Base-by-base conservation (phyloP, 2,329 filamentous ascomycete species). In the Bisporella sp. region DNA sequence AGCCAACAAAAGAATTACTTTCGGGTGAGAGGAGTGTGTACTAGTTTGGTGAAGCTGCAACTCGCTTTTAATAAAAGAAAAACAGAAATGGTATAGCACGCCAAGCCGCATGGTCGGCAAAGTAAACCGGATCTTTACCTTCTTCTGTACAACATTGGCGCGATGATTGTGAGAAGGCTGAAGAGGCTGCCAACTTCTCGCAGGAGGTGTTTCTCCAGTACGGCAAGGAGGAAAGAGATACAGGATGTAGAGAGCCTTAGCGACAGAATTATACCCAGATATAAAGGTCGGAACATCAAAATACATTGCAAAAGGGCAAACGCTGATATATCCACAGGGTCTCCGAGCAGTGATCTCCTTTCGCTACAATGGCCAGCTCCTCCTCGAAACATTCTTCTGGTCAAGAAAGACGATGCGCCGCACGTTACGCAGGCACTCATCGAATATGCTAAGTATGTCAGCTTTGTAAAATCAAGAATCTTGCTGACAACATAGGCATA, bases 351-450 rank as follows among this genome's bases (percentile, higher is more conserved):
- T 61, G 81, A 84, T 42, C 73, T 87, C 2, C 74, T 86, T 37
- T 79, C 78, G 54, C 71, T 87, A 35, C 75, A 79, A 69, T 88
- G 84, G 84, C 81, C 82, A 5, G 73, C 75, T 12, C 82, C 83
- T 35, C 84, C 82, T 3, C 77, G 80, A 47, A 88, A 87, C 59
- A 71, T 89, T 48, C 73, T 89, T 52, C 68, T 88, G 50, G 77
- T 86, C 43, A 83, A 84, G 65, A 89, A 88, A 64, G 75, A 81
- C 55, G 72, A 76, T 56, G 77, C 78, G 9, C 62, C 64, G 5
- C 51, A 56, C 12, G 66, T 69, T n/a, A 63, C 62, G 1, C 61
- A 63, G 35, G 64, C 64, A 9, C 49, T 69, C 12, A 54, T 70
- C 41, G 64, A 68, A 57, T 68, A 68, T 55, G 66, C 64, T 33